phyloP scores from a whole-genome alignment of 345 rosid genomes.

The Cardamine occulta region DNA sequence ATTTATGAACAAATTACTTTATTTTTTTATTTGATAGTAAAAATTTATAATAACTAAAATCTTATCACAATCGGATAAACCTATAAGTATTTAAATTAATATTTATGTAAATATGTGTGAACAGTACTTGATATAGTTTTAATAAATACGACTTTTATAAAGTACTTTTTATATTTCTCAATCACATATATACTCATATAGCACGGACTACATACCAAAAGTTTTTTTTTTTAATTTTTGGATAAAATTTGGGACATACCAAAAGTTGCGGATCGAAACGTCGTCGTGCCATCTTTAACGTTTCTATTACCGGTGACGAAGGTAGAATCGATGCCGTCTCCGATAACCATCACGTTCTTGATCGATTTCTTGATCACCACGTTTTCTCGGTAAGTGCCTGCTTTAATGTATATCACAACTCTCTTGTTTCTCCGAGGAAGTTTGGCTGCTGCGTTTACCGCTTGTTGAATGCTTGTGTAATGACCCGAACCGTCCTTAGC shows the following conservation, averaged over 20 bases:
- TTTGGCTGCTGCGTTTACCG: constrained; percentile 56
- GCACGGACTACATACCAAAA: constrained; percentile 60
- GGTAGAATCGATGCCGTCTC: constrained; percentile 83
- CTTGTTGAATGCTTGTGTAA: constrained; percentile 64
- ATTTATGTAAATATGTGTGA: too few relatives aligned
- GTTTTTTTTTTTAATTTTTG: too few relatives aligned
- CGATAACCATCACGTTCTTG: constrained; percentile 71
- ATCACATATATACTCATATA: constrained; percentile 1
- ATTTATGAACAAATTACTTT: too few relatives aligned
- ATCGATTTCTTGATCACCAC: constrained; percentile 61
- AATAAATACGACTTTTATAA: background rate
- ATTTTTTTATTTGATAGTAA: too few relatives aligned
- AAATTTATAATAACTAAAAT: too few relatives aligned
- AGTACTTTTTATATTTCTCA: background rate
- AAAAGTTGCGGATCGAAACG: constrained; percentile 83
- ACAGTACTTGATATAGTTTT: too few relatives aligned
- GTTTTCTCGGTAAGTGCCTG: constrained; percentile 71
- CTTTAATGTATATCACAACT: constrained; percentile 72
- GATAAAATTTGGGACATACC: too few relatives aligned
- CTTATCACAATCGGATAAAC: too few relatives aligned
- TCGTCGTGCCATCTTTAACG: constrained; percentile 61
- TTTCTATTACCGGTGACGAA: constrained; percentile 62
- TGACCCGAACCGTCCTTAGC: constrained; percentile 86
- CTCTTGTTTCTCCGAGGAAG: constrained; percentile 44
- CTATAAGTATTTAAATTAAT: too few relatives aligned